Evolutionary conservation across 345 rosid genomes (phyloP).

Genomic region (rapeseed (Brassica napus)): Da-Ae NC_063448.1:48917501-48918000

Average conservation of each 20-base stretch:
- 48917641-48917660: not conserved
- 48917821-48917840: not conserved
- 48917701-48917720: slow-evolving; percentile 42
- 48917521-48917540: slow-evolving; percentile 42
- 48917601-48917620: slow-evolving; percentile 47
- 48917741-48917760: slow-evolving; percentile 21
- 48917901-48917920: not conserved
- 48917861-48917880: slow-evolving; percentile 6
- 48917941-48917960: too few relatives aligned
- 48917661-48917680: not conserved
- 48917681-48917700: not conserved
- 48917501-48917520: slow-evolving; percentile 2
- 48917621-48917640: slow-evolving; percentile 36
- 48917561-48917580: slow-evolving; percentile 56
- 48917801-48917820: not conserved
- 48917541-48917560: slow-evolving; percentile 47
- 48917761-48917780: slow-evolving; percentile 15
- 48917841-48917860: not conserved
- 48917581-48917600: slow-evolving; percentile 29
- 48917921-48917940: too few relatives aligned
- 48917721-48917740: slow-evolving; percentile 31
- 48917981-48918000: too few relatives aligned
- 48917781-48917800: slow-evolving; percentile 19
- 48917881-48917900: not conserved
- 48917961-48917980: too few relatives aligned